phyloP scores from a whole-genome alignment of 371 early-diverging fungal species.

The Mortierella sp. region DNA sequence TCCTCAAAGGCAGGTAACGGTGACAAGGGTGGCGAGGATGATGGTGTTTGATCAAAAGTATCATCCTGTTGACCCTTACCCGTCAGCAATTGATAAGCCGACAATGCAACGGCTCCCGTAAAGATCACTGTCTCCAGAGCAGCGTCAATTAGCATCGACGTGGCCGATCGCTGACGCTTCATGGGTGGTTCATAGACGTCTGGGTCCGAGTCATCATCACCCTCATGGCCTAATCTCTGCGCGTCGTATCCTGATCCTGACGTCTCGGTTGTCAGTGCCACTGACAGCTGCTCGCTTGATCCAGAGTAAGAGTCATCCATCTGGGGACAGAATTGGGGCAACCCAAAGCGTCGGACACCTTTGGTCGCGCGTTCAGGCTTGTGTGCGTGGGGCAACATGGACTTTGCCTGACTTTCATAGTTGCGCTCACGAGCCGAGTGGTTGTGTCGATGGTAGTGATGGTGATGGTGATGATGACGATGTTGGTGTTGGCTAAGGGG shows the following conservation, averaged over 20 bases:
- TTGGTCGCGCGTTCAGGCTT: conserved; percentile 36
- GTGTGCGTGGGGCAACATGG: conserved; percentile 13
- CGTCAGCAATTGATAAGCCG: conserved; percentile 47
- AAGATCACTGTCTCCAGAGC: conserved; percentile 51
- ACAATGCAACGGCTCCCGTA: conserved; percentile 52
- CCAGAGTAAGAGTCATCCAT: conserved; percentile 21
- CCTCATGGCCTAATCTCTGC: conserved; percentile 15
- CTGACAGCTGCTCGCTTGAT: conserved; percentile 5
- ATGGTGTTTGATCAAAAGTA: conserved; percentile 17
- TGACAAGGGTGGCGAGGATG: neutral
- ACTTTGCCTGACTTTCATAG: neutral
- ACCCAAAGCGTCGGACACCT: conserved; percentile 26
- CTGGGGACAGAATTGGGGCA: conserved; percentile 34
- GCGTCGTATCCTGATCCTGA: conserved; percentile 29
- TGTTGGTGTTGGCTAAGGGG: conserved; percentile 21
- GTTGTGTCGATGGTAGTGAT: conserved; percentile 36
- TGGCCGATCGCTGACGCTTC: conserved; percentile 35
- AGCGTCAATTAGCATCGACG: conserved; percentile 42
- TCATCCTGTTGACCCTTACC: conserved; percentile 21
- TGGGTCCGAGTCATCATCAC: conserved; percentile 17
- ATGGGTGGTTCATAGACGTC: conserved; percentile 38
- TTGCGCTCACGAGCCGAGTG: neutral
- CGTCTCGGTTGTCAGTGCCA: conserved; percentile 17
- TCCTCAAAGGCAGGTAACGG: conserved; percentile 1
- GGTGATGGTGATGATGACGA: conserved; percentile 27